Conservation (phyloP, 768 basidiomycete genomes). For the Botryobasidium botryosum region DNA sequence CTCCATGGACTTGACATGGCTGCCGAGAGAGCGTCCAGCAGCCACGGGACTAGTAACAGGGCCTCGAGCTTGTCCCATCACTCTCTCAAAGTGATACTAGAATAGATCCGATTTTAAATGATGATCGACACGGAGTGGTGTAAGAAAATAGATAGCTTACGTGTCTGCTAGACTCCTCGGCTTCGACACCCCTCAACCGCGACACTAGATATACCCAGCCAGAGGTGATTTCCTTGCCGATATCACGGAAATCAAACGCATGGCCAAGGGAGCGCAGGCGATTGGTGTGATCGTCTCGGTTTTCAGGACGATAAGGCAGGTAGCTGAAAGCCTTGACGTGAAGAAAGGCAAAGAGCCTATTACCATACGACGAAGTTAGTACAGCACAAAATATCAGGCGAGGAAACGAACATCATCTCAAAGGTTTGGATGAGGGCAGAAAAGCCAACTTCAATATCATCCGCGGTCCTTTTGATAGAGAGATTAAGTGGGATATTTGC, state of each 20-base stretch:
- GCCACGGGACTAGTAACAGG: too few relatives aligned
- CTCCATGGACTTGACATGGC: too few relatives aligned
- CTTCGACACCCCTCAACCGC: slow-evolving; percentile 37
- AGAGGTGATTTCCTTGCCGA: slow-evolving; percentile 40
- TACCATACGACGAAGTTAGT: background rate
- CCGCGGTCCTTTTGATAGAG: slow-evolving; percentile 45
- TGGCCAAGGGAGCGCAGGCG: slow-evolving; percentile 41
- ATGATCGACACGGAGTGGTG: too few relatives aligned
- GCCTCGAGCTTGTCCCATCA: background rate
- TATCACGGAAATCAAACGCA: slow-evolving; percentile 54
- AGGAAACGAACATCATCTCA: slow-evolving; percentile 48
- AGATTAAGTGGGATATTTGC: slow-evolving; percentile 24
- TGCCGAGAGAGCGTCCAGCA: too few relatives aligned
- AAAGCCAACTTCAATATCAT: slow-evolving; percentile 55
- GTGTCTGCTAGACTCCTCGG: slow-evolving; percentile 23
- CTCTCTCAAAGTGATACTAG: background rate
- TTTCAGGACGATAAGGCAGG: slow-evolving; percentile 33
- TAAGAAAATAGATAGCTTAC: background rate
- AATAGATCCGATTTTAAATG: too few relatives aligned
- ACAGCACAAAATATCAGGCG: slow-evolving; percentile 3
- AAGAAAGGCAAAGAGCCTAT: slow-evolving; percentile 47
- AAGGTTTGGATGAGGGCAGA: slow-evolving; percentile 50
- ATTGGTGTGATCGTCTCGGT: slow-evolving; percentile 28
- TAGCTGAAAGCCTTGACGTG: slow-evolving; percentile 63
- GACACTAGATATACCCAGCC: slow-evolving; percentile 42